Base-by-base conservation (phyloP, 164 flowering plant species). In the Magnolia officinalis region DNA sequence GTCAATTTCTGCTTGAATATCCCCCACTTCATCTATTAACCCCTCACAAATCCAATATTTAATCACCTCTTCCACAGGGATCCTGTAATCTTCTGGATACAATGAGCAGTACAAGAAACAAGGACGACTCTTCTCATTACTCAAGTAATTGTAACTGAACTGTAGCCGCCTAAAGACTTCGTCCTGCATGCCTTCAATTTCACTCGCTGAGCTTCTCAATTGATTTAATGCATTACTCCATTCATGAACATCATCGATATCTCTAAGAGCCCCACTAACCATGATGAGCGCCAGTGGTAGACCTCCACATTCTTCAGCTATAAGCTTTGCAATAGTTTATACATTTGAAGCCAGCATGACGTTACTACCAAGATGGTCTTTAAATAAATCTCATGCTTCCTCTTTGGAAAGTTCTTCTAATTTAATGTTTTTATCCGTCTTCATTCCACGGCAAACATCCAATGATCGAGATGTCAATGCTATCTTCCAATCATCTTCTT, bases 401-500 rank as follows among this genome's bases (percentile, higher is more conserved):
- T 67, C 70, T 31, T 24, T 49, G 26, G 70, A 29, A 29, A 67
- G 70, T 13, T 1, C 1, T 2, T 67, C 6, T 67, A 67, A 9
- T 29, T 11, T 29, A 14, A 67, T 13, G 6, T 13, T 14, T 24
- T 29, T 29, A 13, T 31, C 4, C 4, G 45, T 11, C 7, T 29
- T 29, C 49, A 67, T 67, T 26, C 45, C 18, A 6, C 26, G 5
- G 13, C 70, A 67, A 4, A 67, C 70, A 10, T 29, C 8, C 1
- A 24, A 14, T 67, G 19, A 45, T 8, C 80, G 63, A 20, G 72
- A 73, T 14, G 61, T 61, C 4, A 68, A 21, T 37, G 74, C 61
- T 20, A 73, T 13, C 58, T 78, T 78, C 49, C 73, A 67, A 20
- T 68, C 72, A 73, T 73, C 74, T 3, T 61, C 68, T 14, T 20